Evolutionary conservation across 495 filamentous ascomycete species (phyloP).

Genomic region (Eremomyces bilateralis): DNA sequence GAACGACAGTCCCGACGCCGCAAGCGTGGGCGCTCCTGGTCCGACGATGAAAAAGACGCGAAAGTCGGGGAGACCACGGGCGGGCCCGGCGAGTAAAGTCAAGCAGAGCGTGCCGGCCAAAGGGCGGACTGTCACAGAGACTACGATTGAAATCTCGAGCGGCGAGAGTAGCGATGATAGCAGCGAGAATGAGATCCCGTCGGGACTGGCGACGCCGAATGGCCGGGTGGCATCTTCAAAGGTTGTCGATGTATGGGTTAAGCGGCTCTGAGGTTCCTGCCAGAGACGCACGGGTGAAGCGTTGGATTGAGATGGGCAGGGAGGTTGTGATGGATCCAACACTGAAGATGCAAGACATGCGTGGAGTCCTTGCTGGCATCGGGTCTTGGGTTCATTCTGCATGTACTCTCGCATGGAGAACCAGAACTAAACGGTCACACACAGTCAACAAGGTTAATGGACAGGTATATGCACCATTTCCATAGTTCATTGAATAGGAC

Average conservation of each 20-base stretch:
- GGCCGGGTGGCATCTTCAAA: constrained; percentile 15
- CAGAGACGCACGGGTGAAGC: too few species aligned
- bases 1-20: not conserved
- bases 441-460: too few species aligned
- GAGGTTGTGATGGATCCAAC: too few species aligned
- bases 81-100: not conserved
- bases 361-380: not conserved
- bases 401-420: too few species aligned
- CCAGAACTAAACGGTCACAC: too few species aligned
- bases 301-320: too few species aligned
- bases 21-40: not conserved
- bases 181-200: not conserved
- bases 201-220: too few species aligned
- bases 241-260: too few species aligned
- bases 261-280: too few species aligned
- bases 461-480: too few species aligned
- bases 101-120: not conserved
- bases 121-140: not conserved
- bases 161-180: not conserved
- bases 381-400: not conserved
- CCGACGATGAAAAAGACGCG: not conserved
- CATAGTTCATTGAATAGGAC: not conserved
- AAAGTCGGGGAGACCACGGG: not conserved
- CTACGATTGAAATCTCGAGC: not conserved
- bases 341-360: too few species aligned